Percentiles rank a stretch among this genome's conserved stretches.
These are phyloP conservation scores for Fagus crenata DNA, from an alignment of 306 rosid genomes.

Conservation along the genomic window DNA sequence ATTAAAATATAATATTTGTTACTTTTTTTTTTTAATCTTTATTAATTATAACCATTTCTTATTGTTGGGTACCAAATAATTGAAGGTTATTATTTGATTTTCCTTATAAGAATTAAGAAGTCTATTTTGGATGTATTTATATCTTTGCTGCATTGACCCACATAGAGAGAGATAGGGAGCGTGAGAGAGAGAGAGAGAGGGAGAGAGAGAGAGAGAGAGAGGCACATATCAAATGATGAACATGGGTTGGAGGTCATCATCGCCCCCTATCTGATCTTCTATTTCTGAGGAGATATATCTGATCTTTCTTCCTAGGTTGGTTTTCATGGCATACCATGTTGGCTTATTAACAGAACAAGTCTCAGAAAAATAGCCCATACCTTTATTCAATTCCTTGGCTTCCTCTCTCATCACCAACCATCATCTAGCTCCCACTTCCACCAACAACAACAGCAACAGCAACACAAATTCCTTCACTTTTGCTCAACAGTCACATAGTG, in stretches of 20 bases:
- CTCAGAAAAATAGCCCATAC: conserved; percentile 31
- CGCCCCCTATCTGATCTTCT: conserved; percentile 68
- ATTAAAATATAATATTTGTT: neutral
- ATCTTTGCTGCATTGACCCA: conserved; percentile 76
- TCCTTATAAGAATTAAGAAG: conserved; percentile 49
- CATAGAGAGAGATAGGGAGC: conserved; percentile 12
- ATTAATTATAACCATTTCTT: conserved; percentile 8
- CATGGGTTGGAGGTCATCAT: conserved; percentile 63
- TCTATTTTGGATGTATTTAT: conserved; percentile 71
- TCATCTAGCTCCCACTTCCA: neutral
- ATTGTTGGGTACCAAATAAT: conserved; percentile 52
- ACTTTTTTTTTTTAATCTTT: neutral
- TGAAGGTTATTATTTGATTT: conserved; percentile 47
- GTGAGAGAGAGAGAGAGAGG: conserved; percentile 23
- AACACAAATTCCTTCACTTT: conserved; percentile 1
- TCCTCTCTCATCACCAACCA: conserved; percentile 21
- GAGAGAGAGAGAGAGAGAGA: conserved; percentile 25
- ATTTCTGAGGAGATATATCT: conserved; percentile 55
- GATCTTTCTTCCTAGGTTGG: conserved; percentile 56
- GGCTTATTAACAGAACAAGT: conserved; percentile 47
- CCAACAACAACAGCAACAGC: neutral
- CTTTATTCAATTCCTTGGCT: conserved; percentile 7
- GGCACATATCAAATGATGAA: conserved; percentile 47
- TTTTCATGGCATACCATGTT: conserved; percentile 49
- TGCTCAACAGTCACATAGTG: conserved; percentile 8